phyloP scores from a whole-genome alignment of 2,329 filamentous ascomycete species.

The Aspergillus pseudonomiae region DNA sequence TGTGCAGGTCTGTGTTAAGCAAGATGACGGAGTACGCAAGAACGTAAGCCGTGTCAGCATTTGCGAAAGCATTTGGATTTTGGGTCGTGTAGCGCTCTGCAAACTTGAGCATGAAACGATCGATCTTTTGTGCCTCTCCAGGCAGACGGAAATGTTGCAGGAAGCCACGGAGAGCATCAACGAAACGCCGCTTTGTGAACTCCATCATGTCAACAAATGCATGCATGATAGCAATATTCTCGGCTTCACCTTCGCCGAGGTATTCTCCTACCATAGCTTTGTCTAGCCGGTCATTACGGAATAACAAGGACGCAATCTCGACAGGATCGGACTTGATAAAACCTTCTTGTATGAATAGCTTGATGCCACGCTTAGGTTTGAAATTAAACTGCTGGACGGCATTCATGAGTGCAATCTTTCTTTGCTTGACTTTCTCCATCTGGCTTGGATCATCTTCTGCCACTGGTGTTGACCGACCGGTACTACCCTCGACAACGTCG shows the following conservation, averaged over 20 bases:
- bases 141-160: slow-evolving; percentile 92
- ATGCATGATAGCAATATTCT: slow-evolving; percentile 97
- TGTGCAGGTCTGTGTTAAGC: slow-evolving; percentile 95
- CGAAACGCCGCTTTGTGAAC: slow-evolving; percentile 86
- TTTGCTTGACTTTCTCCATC: slow-evolving; percentile 90
- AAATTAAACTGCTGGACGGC: slow-evolving; percentile 94
- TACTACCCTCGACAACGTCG: slow-evolving; percentile 56
- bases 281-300: slow-evolving; percentile 80
- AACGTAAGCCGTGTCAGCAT: slow-evolving; percentile 96
- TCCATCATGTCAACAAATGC: slow-evolving; percentile 96
- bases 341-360: slow-evolving; percentile 77
- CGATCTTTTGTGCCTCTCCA: slow-evolving; percentile 97
- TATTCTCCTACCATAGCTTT: slow-evolving; percentile 94
- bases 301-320: slow-evolving; percentile 78
- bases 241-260: slow-evolving; percentile 86
- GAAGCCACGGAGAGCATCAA: slow-evolving; percentile 88
- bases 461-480: slow-evolving; percentile 66
- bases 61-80: slow-evolving; percentile 96
- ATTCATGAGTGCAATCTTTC: slow-evolving; percentile 88
- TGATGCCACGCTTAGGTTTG: slow-evolving; percentile 93
- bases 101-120: slow-evolving; percentile 99
- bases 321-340: slow-evolving; percentile 82
- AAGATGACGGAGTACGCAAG: slow-evolving; percentile 95
- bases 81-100: slow-evolving; percentile 92
- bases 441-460: slow-evolving; percentile 89